Conservation (phyloP, 257 asterid genomes). For the Solanum stenotomum region DNA sequence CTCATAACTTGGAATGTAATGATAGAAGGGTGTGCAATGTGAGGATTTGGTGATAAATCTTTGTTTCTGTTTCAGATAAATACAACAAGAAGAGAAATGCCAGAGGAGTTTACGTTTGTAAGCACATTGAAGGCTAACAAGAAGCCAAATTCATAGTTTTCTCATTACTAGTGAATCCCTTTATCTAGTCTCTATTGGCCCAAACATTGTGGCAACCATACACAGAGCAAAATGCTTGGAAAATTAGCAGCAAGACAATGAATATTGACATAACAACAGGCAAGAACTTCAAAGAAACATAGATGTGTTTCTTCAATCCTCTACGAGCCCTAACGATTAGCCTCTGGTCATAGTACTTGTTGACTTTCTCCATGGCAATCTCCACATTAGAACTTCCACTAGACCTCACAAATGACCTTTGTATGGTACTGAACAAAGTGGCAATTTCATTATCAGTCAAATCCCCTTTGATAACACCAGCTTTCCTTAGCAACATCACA, state of each 20-base stretch:
- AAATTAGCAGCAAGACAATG: conserved; percentile 18
- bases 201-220: conserved; percentile 13
- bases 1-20: conserved; percentile 46
- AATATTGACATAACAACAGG: conserved; percentile 12
- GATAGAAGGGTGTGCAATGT: conserved; percentile 39
- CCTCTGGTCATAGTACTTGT: conserved; percentile 12
- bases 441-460: conserved; percentile 32
- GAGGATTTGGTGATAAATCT: conserved; percentile 23
- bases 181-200: neutral
- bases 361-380: conserved; percentile 28
- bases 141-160: conserved; percentile 48
- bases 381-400: conserved; percentile 17
- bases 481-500: conserved; percentile 28
- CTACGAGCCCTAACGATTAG: conserved; percentile 16
- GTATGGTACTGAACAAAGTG: conserved; percentile 29
- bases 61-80: conserved; percentile 26
- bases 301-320: conserved; percentile 5
- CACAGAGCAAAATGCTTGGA: conserved; percentile 36
- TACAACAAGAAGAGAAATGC: conserved; percentile 33
- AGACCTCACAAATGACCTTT: conserved; percentile 12
- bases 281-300: conserved; percentile 11
- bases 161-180: conserved; percentile 29
- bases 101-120: conserved; percentile 42
- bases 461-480: conserved; percentile 18
- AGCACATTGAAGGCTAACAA: conserved; percentile 55